Evolutionary conservation across 208 protist genomes (phyloP).

Genomic region (Trypanosoma boissoni): DNA sequence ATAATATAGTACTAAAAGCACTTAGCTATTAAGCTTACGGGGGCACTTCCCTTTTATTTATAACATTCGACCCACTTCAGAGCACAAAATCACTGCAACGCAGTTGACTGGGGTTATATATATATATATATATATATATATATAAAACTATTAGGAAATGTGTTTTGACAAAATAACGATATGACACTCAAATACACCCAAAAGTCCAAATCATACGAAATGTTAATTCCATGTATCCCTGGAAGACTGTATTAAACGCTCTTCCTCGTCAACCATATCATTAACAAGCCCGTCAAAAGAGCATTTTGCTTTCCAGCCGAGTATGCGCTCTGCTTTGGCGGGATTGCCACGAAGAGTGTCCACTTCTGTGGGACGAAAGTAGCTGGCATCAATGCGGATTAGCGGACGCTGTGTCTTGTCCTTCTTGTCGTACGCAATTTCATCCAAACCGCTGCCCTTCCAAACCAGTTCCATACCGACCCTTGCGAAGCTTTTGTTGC

Average conservation of each 20-base stretch:
- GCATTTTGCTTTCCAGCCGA: conserved; percentile 66
- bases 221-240: conserved; percentile 21
- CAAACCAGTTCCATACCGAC: conserved; percentile 70
- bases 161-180: too few species aligned
- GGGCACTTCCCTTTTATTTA: too few species aligned
- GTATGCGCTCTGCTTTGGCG: conserved; percentile 78
- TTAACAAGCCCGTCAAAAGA: conserved; percentile 49
- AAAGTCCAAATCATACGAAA: too few species aligned
- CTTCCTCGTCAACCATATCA: conserved; percentile 43
- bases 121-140: too few species aligned
- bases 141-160: too few species aligned
- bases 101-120: too few species aligned
- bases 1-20: too few species aligned
- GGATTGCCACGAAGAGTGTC: conserved; percentile 92
- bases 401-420: conserved; percentile 25
- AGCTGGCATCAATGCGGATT: conserved; percentile 70
- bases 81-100: too few species aligned
- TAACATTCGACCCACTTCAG: too few species aligned
- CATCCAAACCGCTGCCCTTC: conserved; percentile 80
- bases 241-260: conserved; percentile 25
- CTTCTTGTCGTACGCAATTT: conserved; percentile 67
- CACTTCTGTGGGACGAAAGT: conserved; percentile 96
- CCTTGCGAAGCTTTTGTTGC: conserved; percentile 62
- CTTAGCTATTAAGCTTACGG: too few species aligned
- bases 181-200: too few species aligned